Base-by-base conservation (phyloP, 73 alveolate species). In the Symbiodinium pilosum region DNA sequence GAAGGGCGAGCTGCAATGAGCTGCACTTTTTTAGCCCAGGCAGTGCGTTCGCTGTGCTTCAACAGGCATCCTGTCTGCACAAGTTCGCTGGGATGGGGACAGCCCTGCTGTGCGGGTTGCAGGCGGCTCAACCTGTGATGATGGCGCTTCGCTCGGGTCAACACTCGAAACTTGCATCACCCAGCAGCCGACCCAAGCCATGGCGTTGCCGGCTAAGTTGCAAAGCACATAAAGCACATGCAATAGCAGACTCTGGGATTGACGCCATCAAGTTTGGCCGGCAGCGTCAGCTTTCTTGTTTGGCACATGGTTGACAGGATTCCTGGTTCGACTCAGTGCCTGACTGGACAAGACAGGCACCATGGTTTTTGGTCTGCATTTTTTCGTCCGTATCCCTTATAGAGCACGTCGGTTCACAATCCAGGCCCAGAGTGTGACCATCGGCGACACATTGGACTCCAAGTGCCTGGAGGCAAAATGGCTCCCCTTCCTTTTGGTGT, bases 401-500 rank as follows among this genome's bases (percentile, higher is more conserved):
- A n/a, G n/a, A n/a, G n/a, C n/a, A n/a, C n/a, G n/a, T n/a, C n/a
- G n/a, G n/a, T n/a, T n/a, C n/a, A n/a, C n/a, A n/a, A n/a, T n/a
- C n/a, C n/a, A 64, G 81, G 81, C 81, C 30, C 39, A 51, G 51
- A 68, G 86, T 39, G 34, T 34, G 42, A 47, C 54, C 21, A 52
- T 86, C 38, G 51, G 73, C 38, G 87, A 89, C 75, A 26, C 86
- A 36, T 4, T 89, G 95, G 87, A 89, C 9, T 89, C 95, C 75
- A 59, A 89, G 83, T 89, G 87, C 47, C 30, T 89, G 95, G 95
- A 89, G 95, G 94, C 94, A n/a, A n/a, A n/a, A n/a, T n/a, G n/a
- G n/a, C n/a, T n/a, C 28, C 77, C 77, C 28, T 56, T 56, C 77
- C 20, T 56, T 24, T 56, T 56, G 77, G 32, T 24, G 77, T 30